Base-by-base conservation (phyloP, 495 filamentous ascomycete species). In the Thermothielavioides terrestris region DNA sequence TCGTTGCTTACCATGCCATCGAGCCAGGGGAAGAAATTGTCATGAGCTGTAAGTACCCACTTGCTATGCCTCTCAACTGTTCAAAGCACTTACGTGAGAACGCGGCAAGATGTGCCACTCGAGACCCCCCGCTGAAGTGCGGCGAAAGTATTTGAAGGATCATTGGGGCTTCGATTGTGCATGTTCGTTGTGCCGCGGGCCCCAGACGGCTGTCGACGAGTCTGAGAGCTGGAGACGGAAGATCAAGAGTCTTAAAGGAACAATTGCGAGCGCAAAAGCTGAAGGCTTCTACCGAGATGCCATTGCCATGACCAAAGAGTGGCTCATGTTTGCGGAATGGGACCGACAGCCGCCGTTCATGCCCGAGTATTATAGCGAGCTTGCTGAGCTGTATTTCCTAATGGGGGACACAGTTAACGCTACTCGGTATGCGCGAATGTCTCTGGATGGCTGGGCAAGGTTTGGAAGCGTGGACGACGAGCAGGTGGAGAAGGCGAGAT, bases 131-230 rank as follows among this genome's bases (percentile, higher is more conserved):
- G 50, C 54, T 12, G 38, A 54, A 9, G 54, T 57, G 12, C 58
- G 69, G 1, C 56, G 58, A 2, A 39, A 60, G 22, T 60, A 45
- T 25, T 57, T 72, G 27, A 46, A 55, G 20, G 59, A 56, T 8
- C 64, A 66, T 36, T 69, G 65, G 62, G 64, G 59, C 1, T 69
- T 74, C 35, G 57, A 66, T 35, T 74, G 70, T 54, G 53, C 38
- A 20, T 74, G 70, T 47, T 53, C 61, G 0, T 61, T 74, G 7
- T 74, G 70, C 36, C 61, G 55, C 7, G 64, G 58, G 12, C 50
- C 63, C 0, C 52, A 60, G 25, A 39, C 52, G 9, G 63, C 64
- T n/a, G 40, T 60, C 14, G 59, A 57, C 3, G 62, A 65, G 6
- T 70, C 69, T 17, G 67, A 74, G 39, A 53, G 53, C 30, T 60